phyloP scores from a whole-genome alignment of 805 yeast species.

The Cyberlindnera saturnus region DNA sequence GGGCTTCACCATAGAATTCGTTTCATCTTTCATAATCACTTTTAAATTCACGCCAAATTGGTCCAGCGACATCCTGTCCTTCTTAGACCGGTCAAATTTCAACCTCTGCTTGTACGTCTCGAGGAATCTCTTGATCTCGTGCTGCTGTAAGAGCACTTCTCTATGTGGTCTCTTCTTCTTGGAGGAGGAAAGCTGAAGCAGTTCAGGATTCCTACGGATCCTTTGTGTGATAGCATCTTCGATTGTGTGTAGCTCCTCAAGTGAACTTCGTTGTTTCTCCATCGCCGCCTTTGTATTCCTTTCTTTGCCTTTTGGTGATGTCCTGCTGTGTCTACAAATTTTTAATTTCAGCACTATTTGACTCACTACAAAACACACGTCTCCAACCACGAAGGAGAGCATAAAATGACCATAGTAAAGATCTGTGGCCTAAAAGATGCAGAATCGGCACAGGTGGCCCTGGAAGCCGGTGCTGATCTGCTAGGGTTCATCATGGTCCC shows the following conservation, averaged over 20 bases:
- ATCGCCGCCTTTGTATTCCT: slow-evolving; percentile 20
- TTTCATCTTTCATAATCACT: slow-evolving; percentile 26
- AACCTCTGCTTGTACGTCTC: slow-evolving; percentile 37
- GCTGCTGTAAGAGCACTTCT: slow-evolving; percentile 55
- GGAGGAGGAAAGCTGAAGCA: slow-evolving; percentile 32
- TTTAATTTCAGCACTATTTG: background rate
- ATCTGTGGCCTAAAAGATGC: slow-evolving; percentile 74
- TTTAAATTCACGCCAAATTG: slow-evolving; percentile 33
- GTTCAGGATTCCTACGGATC: slow-evolving; percentile 51
- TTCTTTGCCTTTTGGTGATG: background rate
- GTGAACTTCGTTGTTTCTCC: slow-evolving; percentile 32
- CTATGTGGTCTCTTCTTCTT: slow-evolving; percentile 34
- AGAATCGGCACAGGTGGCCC: slow-evolving; percentile 67
- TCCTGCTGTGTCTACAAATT: background rate
- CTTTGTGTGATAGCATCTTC: slow-evolving; percentile 63
- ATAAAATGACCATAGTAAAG: slow-evolving; percentile 46
- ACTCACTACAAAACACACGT: no score
- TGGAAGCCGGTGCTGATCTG: slow-evolving; percentile 65
- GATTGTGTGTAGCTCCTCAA: slow-evolving; percentile 67
- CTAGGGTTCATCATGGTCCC: slow-evolving; percentile 90
- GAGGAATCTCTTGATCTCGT: slow-evolving; percentile 53
- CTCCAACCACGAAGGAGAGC: background rate
- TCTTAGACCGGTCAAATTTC: background rate
- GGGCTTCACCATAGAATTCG: slow-evolving; percentile 22
- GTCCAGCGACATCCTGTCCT: slow-evolving; percentile 17